Evolutionary conservation across 2,329 filamentous ascomycete genomes (phyloP).

Genomic region (Reticulascus tulasneorum): DNA sequence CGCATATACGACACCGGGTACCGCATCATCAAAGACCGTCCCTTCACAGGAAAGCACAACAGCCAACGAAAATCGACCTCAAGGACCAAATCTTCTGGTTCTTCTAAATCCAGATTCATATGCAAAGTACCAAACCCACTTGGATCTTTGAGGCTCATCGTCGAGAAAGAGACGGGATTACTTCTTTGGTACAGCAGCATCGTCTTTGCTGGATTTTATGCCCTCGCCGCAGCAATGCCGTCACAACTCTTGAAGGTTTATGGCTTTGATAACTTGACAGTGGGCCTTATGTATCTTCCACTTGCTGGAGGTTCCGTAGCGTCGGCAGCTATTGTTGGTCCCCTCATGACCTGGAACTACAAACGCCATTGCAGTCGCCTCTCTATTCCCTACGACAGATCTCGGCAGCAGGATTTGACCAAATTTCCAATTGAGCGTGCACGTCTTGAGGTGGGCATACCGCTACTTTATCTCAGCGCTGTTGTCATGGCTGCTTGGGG

Average conservation of each 20-base stretch:
- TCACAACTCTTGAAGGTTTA: constrained; percentile 48
- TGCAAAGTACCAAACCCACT: constrained; percentile 38
- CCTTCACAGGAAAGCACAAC: not conserved
- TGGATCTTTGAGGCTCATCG: constrained; percentile 33
- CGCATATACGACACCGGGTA: constrained; percentile 28
- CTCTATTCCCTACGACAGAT: constrained; percentile 49
- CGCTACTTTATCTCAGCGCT: constrained; percentile 46
- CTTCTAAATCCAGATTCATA: too few species aligned
- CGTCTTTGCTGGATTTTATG: constrained; percentile 48
- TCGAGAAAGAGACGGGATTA: constrained; percentile 38
- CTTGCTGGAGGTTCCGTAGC: constrained; percentile 45
- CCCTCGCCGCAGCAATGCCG: constrained; percentile 41
- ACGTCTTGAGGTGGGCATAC: constrained; percentile 44
- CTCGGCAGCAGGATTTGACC: constrained; percentile 44
- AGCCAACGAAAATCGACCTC: constrained; percentile 13
- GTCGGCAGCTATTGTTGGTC: constrained; percentile 44
- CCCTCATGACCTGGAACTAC: constrained; percentile 64
- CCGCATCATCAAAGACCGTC: constrained; percentile 17
- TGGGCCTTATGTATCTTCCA: constrained; percentile 52
- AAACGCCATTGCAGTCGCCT: constrained; percentile 52
- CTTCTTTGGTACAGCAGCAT: constrained; percentile 41
- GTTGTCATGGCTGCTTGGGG: constrained; percentile 46
- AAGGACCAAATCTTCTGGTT: too few species aligned
- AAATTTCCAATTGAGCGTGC: constrained; percentile 49
- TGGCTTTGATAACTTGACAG: constrained; percentile 50